Base-by-base conservation (phyloP, 2,329 filamentous ascomycete species). In the Arthrobotrys entomopaga region DNA sequence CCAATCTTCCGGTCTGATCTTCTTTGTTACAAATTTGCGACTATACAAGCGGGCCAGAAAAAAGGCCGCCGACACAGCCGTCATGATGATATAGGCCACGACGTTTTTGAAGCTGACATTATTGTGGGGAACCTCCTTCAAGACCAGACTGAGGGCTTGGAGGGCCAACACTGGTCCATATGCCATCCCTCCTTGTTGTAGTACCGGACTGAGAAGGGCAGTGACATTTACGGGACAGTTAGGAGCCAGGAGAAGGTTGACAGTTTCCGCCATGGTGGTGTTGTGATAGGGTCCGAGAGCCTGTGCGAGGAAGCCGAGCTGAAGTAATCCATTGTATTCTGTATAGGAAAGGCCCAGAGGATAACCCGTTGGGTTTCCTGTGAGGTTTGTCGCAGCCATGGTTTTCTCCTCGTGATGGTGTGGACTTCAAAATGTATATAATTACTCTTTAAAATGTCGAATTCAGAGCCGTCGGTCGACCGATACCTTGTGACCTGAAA, bases 1-100 rank as follows among this genome's bases (percentile, higher is more conserved):
- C 71, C 71, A 75, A 20, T 75, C 71, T 29, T 75, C 71, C n/a
- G 63, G 57, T 13, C 71, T 50, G 40, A 75, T 75, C 53, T 75
- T 75, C 34, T 69, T 69, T 10, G 71, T 75, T 16, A 75, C 71
- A 52, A 75, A 75, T 8, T 65, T 52, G 54, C 71, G 63, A 34
- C 63, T 69, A 43, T 75, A 75, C 10, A 75, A 40, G 10, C 71
- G 50, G 8, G 69, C 64, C 16, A 75, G 49, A 2, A 75, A 61
- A 43, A 73, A 73, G 20, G 69, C 69, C 8, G 66, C 69, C 15
- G 69, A 73, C 13, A 73, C 61, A 34, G 69, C 69, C 8, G 69
- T 73, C 69, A 73, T 73, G 19, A 65, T 56, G 40, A 73, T 66
- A 48, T 73, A 73, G 1, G 69, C 58, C 24, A 49, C 53, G 15